phyloP scores from a whole-genome alignment of 176 grass and related monocot species.

The Lolium perenne region DNA sequence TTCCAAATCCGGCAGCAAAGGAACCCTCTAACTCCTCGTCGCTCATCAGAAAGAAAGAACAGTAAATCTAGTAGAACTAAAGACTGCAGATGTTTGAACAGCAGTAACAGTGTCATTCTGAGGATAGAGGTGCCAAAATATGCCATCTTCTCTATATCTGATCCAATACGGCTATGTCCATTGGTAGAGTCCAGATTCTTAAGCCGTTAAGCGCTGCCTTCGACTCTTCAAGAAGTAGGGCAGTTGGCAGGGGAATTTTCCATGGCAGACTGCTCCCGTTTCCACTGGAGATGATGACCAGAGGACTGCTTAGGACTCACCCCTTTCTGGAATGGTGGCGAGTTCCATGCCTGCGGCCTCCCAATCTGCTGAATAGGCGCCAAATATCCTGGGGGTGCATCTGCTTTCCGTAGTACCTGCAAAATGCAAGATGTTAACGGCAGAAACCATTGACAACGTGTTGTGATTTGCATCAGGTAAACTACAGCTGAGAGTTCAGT shows the following conservation, averaged over 20 bases:
- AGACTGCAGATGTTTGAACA: constrained; percentile 21
- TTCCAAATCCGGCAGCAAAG: not conserved
- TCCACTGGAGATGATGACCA: constrained; percentile 75
- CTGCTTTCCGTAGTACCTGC: constrained; percentile 77
- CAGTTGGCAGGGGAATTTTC: constrained; percentile 41
- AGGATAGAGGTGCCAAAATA: constrained; percentile 29
- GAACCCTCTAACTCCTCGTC: not conserved
- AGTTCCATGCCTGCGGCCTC: constrained; percentile 47
- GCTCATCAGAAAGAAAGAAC: not conserved
- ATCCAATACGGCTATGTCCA: constrained; percentile 20
- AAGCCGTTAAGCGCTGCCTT: not conserved
- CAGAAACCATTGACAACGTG: constrained; percentile 3
- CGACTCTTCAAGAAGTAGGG: constrained; percentile 33
- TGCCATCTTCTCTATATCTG: not conserved
- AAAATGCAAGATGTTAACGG: constrained; percentile 20
- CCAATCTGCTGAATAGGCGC: constrained; percentile 49
- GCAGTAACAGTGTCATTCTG: not conserved
- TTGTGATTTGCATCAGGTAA: constrained; percentile 6
- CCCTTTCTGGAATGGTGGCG: constrained; percentile 34
- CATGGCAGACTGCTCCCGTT: constrained; percentile 60
- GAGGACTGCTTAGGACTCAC: constrained; percentile 32
- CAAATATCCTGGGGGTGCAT: constrained; percentile 57
- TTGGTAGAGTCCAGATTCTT: not conserved
- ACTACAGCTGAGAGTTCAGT: not conserved
- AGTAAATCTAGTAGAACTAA: constrained; percentile 6